Evolutionary conservation across 2,329 filamentous ascomycete species (phyloP), one percentile per base, ranked within the genome.

Genomic region (Trichoderma atroviride): DNA sequence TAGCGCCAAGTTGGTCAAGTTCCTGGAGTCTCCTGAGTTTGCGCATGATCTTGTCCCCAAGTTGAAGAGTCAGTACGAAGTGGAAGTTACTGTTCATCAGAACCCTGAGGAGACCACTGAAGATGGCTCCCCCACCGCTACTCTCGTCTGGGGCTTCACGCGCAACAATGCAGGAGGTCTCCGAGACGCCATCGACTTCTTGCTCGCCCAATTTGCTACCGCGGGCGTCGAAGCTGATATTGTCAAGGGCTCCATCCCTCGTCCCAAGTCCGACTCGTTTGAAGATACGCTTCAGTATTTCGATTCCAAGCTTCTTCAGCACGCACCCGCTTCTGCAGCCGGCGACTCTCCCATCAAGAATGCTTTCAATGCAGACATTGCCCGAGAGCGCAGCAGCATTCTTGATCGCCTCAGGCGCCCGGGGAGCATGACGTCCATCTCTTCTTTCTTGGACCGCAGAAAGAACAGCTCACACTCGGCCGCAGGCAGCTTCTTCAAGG

Each of bases 241-340:
- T 53, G 90, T 98, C 76, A 96, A 96, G 80, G 96, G 96, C 64
- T 91, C 93, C n/a, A 96, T 98, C 73, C 94, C 95, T 24, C 92
- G 96, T n/a, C 96, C 96, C 72, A 97, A 98, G 83, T 98, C 96
- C 0, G 96, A 99, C 79, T 97, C 96, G 0, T 99, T 99, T 73
- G 96, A 99, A 79, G 95, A 99, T 75, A 97, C 95, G 9, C 86
- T 98, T 64, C 95, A 94, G 69, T 98, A 94, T 83, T 99, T 99
- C 77, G 93, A 97, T 78, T 97, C 95, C 2, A 98, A 97, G 83
- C 87, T 99, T 57, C 87, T 99, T 66, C 96, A 98, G 80, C 94
- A 96, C 75, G 94, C 95, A 4, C 94, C 95, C 43, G 88, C 92
- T 5, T 88, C 92, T 1, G 86, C 94, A 22, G 87, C 89, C 16